phyloP scores from a whole-genome alignment of 805 yeast species.

The Nakazawaea wickerhamii region DNA sequence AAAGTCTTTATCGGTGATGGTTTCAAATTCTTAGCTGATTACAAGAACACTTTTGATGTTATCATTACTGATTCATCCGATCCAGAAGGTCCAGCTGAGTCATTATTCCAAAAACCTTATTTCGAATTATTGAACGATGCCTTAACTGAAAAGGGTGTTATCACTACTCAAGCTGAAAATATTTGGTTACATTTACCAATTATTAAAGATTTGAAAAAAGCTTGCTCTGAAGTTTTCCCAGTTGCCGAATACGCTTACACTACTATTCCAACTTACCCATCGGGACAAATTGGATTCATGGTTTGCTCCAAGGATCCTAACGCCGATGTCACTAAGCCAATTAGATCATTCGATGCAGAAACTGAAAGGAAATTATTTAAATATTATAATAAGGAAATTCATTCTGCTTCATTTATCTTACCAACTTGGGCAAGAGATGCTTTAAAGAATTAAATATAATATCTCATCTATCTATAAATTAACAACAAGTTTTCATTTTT shows the following conservation, averaged over 20 bases:
- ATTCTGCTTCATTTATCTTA: constrained; percentile 65
- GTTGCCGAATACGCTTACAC: constrained; percentile 67
- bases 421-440: constrained; percentile 70
- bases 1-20: constrained; percentile 94
- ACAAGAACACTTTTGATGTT: constrained; percentile 85
- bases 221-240: constrained; percentile 51
- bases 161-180: constrained; percentile 80
- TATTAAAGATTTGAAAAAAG: constrained; percentile 39
- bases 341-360: constrained; percentile 37
- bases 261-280: constrained; percentile 82
- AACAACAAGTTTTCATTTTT: constrained; percentile 9
- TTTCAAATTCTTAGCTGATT: constrained; percentile 85
- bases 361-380: constrained; percentile 46
- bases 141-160: constrained; percentile 56
- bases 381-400: constrained; percentile 65
- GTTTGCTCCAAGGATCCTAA: constrained; percentile 56
- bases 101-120: constrained; percentile 74
- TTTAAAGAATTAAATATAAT: constrained; percentile 15
- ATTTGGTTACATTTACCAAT: constrained; percentile 66
- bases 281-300: constrained; percentile 81
- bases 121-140: constrained; percentile 64
- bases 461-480: constrained; percentile 1
- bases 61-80: constrained; percentile 93
- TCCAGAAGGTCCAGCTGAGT: constrained; percentile 91
- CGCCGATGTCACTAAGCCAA: constrained; percentile 44